Evolutionary conservation across 495 filamentous ascomycete genomes (phyloP).

Genomic region (Cairneyella variabilis): DNA sequence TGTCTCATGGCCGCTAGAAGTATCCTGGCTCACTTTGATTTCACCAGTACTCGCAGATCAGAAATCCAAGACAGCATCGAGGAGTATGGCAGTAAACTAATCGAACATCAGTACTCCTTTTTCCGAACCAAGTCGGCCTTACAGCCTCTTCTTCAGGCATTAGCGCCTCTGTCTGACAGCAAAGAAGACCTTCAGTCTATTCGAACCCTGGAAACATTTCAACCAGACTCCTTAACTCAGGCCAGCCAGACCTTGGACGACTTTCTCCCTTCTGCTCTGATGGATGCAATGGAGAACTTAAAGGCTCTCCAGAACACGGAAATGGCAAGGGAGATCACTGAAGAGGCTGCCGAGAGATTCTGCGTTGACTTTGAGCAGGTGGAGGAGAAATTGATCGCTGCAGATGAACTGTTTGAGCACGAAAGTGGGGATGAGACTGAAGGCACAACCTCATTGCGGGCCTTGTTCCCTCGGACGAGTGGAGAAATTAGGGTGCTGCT

Average conservation of each 20-base stretch:
- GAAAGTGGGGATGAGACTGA: slow-evolving; percentile 32
- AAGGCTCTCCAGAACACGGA: slow-evolving; percentile 64
- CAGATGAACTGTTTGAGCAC: slow-evolving; percentile 42
- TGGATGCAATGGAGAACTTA: slow-evolving; percentile 83
- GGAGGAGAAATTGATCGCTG: slow-evolving; percentile 54
- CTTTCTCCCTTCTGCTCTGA: slow-evolving; percentile 86
- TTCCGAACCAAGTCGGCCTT: slow-evolving; percentile 74
- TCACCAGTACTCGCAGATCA: slow-evolving; percentile 41
- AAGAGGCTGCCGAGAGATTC: slow-evolving; percentile 81
- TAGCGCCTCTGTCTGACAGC: slow-evolving; percentile 41
- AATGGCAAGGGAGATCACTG: slow-evolving; percentile 69
- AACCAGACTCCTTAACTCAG: slow-evolving; percentile 55
- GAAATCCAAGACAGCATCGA: slow-evolving; percentile 45
- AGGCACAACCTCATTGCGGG: slow-evolving; percentile 37
- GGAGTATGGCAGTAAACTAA: slow-evolving; percentile 37
- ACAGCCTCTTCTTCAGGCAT: slow-evolving; percentile 56
- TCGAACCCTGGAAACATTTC: slow-evolving; percentile 54
- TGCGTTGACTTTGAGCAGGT: slow-evolving; percentile 88
- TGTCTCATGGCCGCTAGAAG: slow-evolving; percentile 59
- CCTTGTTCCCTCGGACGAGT: slow-evolving; percentile 75
- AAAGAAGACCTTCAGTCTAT: slow-evolving; percentile 43
- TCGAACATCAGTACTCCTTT: slow-evolving; percentile 59
- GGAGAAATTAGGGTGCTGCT: slow-evolving; percentile 83
- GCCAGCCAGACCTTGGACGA: slow-evolving; percentile 80
- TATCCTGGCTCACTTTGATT: slow-evolving; percentile 51